A percentile compares a stretch with the other conserved stretches of the same genome.
Evolutionary conservation across 164 flowering plant species (phyloP).

Genomic region (Akebia trifoliata): DNA sequence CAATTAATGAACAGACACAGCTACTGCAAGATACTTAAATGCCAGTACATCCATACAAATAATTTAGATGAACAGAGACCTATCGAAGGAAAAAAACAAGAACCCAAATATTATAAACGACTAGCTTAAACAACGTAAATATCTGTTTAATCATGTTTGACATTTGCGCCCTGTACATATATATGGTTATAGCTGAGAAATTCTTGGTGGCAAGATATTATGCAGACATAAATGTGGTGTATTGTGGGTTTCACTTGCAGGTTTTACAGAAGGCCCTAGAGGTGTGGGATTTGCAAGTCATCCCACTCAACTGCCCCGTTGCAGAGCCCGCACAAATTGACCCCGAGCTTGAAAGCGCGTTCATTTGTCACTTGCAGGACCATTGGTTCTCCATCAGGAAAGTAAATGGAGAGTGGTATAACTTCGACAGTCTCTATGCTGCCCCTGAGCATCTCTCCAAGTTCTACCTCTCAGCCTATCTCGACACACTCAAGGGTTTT

Average conservation of each 20-base stretch:
- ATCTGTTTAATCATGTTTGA: too few species aligned
- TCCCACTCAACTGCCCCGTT: constrained; percentile 70
- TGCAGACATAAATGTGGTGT: too few species aligned
- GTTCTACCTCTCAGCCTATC: constrained; percentile 91
- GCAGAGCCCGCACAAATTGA: constrained; percentile 88
- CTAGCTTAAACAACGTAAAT: too few species aligned
- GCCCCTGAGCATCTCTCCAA: constrained; percentile 96
- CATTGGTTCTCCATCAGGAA: constrained; percentile 97
- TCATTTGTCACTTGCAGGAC: constrained; percentile 87
- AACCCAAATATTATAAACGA: too few species aligned
- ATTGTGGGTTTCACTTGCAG: constrained; percentile 43
- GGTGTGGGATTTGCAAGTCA: constrained; percentile 93
- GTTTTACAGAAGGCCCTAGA: constrained; percentile 90
- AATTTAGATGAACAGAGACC: too few species aligned
- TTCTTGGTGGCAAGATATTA: too few species aligned
- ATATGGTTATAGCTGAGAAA: too few species aligned
- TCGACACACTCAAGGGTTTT: constrained; percentile 68
- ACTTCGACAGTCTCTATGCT: constrained; percentile 84
- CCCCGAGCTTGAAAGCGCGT: constrained; percentile 85
- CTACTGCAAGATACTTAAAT: too few species aligned
- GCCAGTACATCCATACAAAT: too few species aligned
- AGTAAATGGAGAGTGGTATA: constrained; percentile 95
- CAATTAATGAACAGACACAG: too few species aligned
- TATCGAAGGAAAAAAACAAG: too few species aligned
- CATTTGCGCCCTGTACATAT: too few species aligned